These are phyloP conservation scores for Arctium minus DNA, from an alignment of 129 eudicot species.

Conservation along the genomic window DNA sequence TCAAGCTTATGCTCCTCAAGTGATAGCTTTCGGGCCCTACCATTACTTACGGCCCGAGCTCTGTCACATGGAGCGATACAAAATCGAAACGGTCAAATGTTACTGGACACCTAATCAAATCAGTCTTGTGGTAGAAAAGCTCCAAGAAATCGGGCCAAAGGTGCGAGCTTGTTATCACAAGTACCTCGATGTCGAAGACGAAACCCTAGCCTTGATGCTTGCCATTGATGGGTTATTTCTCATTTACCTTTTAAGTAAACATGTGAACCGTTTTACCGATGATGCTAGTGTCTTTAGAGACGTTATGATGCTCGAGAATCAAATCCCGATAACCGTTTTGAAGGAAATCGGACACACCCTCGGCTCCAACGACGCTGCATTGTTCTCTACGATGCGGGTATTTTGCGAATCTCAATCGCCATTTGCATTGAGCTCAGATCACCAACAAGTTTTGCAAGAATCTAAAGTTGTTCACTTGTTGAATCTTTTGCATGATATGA, in stretches of 20 bases:
- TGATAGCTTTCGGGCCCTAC: slow-evolving; percentile 32
- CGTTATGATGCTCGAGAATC: slow-evolving; percentile 42
- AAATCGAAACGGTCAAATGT: slow-evolving; percentile 18
- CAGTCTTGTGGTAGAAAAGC: slow-evolving; percentile 17
- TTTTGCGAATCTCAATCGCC: slow-evolving; percentile 19
- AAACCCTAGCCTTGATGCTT: slow-evolving; percentile 34
- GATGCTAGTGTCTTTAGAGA: slow-evolving; percentile 20
- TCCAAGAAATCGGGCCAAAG: slow-evolving; percentile 15
- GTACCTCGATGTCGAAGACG: slow-evolving; percentile 30
- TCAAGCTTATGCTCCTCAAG: slow-evolving; percentile 38
- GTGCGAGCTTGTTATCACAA: slow-evolving; percentile 36
- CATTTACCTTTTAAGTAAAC: slow-evolving; percentile 13
- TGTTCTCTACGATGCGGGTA: slow-evolving; percentile 3
- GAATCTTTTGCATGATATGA: slow-evolving; percentile 16
- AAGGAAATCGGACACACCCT: slow-evolving; percentile 12
- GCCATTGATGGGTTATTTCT: slow-evolving; percentile 36
- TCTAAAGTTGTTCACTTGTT: slow-evolving; percentile 7
- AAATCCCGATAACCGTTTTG: slow-evolving; percentile 28
- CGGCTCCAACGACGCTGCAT: neutral
- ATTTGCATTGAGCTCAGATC: neutral
- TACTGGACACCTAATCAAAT: neutral
- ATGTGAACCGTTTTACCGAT: neutral
- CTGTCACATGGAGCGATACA: slow-evolving; percentile 27
- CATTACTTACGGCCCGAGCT: slow-evolving; percentile 25
- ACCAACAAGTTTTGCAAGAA: neutral